Base-by-base conservation (phyloP, 2,329 filamentous ascomycete species). In the Ascochyta lentis region DNA sequence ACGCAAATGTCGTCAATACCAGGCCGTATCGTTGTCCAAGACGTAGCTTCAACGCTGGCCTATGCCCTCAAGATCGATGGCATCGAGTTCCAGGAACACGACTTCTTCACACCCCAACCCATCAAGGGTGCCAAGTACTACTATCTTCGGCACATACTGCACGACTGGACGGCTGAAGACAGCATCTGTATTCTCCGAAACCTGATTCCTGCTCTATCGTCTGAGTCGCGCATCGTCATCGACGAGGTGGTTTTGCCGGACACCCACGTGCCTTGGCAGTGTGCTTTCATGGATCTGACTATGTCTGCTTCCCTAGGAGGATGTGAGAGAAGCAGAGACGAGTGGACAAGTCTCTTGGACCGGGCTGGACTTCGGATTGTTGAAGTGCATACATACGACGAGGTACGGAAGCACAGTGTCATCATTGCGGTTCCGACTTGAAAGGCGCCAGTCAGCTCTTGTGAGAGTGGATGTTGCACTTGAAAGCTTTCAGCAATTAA, bases 21-120 rank as follows among this genome's bases (percentile, higher is more conserved):
- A 10, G 68, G 67, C 10, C 61, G 61, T 2, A 54, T 71, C 35
- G 41, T 72, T 0, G 67, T 72, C 0, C 67, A 72, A 24, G 71
- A 73, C 24, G 46, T 71, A 4, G 59, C 63, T 2, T 63, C 62
- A 19, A 69, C 68, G 3, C 39, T 74, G 13, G 46, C 43, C 19
- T 55, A 60, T 22, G 61, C 61, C 4, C 52, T 58, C 4, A 9
- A 40, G 5, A 35, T 61, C 13, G 55, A 63, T 8, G 68, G 67
- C 3, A 58, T 73, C 12, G 66, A 70, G 16, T 75, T 74, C 24
- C 48, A 64, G 33, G 54, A 53, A 10, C 66, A 75, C 23, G 70
- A 75, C 40, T 76, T 75, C 62, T 75, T 74, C 56, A 65, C 49
- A 1, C 49, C 57, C 2, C 73, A 76, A 26, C 59, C 66, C 1